These are phyloP conservation scores for Trapa incisa DNA, from an alignment of 345 rosid genomes.

Conservation along the genomic window DNA sequence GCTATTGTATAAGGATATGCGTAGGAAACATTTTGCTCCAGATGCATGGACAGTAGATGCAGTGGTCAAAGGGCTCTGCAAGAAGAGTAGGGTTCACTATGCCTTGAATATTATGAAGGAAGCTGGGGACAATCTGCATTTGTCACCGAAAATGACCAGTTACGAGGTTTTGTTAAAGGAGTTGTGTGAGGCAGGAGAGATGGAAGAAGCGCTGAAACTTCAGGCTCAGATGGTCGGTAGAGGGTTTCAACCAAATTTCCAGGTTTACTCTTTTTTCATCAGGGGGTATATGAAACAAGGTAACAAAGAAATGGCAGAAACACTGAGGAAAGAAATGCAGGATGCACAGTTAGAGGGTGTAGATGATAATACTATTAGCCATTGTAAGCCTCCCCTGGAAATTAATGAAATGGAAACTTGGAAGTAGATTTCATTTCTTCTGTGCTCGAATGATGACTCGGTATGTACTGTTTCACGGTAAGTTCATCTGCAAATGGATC, in stretches of 20 bases:
- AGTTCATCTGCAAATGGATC: neutral
- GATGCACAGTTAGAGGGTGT: constrained; percentile 17
- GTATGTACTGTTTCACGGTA: neutral
- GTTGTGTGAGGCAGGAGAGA: constrained; percentile 44
- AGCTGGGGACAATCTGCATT: constrained; percentile 23
- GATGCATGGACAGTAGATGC: constrained; percentile 34
- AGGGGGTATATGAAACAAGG: constrained; percentile 43
- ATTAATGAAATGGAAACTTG: neutral
- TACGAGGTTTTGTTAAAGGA: constrained; percentile 47
- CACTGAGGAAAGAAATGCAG: constrained; percentile 47
- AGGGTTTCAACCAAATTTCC: constrained; percentile 49
- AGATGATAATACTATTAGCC: neutral
- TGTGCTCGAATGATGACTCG: neutral
- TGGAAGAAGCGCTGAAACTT: constrained; percentile 62
- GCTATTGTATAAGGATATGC: constrained; percentile 48
- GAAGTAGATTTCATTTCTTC: neutral
- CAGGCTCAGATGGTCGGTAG: constrained; percentile 81
- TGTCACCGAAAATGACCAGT: constrained; percentile 36
- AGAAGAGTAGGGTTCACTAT: constrained; percentile 30
- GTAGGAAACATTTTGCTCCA: constrained; percentile 32
- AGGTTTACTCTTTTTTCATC: constrained; percentile 48
- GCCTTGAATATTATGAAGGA: constrained; percentile 37
- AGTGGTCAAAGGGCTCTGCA: constrained; percentile 37
- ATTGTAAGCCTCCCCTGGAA: neutral
- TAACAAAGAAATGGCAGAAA: constrained; percentile 37